A percentile compares a stretch with the other conserved stretches of the same genome.
Conservation (phyloP, 805 yeast species). For the Starmerella scarabaei region DNA sequence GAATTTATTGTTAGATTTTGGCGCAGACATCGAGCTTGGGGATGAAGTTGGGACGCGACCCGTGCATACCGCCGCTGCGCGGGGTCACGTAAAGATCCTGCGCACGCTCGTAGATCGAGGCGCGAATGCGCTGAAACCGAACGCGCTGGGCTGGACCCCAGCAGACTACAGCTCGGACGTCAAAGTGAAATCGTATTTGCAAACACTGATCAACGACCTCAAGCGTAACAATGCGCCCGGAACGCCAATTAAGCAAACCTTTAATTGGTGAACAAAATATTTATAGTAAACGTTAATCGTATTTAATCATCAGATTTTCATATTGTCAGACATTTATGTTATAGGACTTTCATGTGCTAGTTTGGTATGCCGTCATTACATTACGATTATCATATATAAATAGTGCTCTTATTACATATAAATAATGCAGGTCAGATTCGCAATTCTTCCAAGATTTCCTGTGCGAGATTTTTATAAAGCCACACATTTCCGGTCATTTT, state of each 20-base stretch:
- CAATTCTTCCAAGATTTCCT: slow-evolving; percentile 62
- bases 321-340: too few species aligned
- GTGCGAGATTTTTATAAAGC: slow-evolving; percentile 84
- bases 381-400: background rate
- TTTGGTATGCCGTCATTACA: too few species aligned
- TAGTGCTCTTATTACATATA: background rate
- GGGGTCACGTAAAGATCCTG: slow-evolving; percentile 47
- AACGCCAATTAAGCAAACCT: slow-evolving; percentile 13
- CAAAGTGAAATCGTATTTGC: slow-evolving; percentile 36
- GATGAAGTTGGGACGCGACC: slow-evolving; percentile 74
- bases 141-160: slow-evolving; percentile 54
- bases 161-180: slow-evolving; percentile 45
- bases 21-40: slow-evolving; percentile 60
- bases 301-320: too few species aligned
- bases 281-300: background rate
- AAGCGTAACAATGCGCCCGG: slow-evolving; percentile 13
- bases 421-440: slow-evolving; percentile 37
- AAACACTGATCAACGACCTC: slow-evolving; percentile 19
- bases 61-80: slow-evolving; percentile 67
- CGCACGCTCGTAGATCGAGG: slow-evolving; percentile 39
- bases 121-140: slow-evolving; percentile 38
- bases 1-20: slow-evolving; percentile 52
- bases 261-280: slow-evolving; percentile 7
- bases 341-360: too few species aligned
- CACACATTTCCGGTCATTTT: slow-evolving; percentile 88